phyloP scores from a whole-genome alignment of 2,329 filamentous ascomycete genomes.

The Alternaria triticimaculans region DNA sequence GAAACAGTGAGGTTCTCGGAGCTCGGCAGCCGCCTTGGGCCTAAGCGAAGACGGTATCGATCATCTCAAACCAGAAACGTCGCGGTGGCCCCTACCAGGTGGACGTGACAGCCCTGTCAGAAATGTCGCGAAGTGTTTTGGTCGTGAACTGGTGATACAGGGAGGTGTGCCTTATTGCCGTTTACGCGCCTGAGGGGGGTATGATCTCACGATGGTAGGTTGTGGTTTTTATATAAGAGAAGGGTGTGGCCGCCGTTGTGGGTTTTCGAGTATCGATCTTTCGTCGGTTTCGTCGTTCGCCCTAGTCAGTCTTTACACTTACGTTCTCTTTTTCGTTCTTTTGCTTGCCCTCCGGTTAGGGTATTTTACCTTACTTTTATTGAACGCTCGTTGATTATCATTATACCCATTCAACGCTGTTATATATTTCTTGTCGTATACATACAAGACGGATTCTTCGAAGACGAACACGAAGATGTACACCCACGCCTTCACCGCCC shows the following conservation, averaged over 20 bases:
- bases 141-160: conserved; percentile 16
- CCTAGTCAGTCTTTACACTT: conserved; percentile 5
- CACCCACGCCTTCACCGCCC: conserved; percentile 12
- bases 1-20: neutral
- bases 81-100: conserved; percentile 7
- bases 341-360: conserved; percentile 16
- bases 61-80: conserved; percentile 17
- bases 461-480: conserved; percentile 20
- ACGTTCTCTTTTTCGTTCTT: neutral
- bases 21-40: conserved; percentile 1
- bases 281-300: neutral
- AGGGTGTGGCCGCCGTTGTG: conserved; percentile 2
- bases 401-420: neutral
- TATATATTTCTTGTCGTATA: neutral
- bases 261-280: conserved; percentile 5
- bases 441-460: neutral
- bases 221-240: conserved; percentile 2
- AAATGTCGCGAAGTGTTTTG: conserved; percentile 3
- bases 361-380: neutral
- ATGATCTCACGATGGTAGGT: neutral
- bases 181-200: conserved; percentile 9
- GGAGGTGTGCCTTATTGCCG: conserved; percentile 16
- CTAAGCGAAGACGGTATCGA: conserved; percentile 1
- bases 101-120: conserved; percentile 19
- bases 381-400: conserved; percentile 4